Evolutionary conservation across 345 rosid species (phyloP), one percentile per base, ranked within the genome.

Genomic region (Arabis hirsuta): DNA sequence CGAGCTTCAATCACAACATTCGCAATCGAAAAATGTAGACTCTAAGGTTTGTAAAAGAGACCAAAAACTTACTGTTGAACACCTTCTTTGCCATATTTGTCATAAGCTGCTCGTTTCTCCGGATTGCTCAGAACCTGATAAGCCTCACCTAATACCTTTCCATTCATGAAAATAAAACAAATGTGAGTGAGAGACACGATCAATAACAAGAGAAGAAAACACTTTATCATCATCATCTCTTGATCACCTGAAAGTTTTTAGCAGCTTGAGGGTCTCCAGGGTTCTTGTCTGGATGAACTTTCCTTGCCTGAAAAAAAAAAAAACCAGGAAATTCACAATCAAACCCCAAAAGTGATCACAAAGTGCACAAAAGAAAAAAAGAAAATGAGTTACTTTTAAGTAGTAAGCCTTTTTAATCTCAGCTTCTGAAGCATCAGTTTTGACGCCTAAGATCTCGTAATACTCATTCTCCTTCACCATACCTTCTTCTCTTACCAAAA

Each of bases 231-330:
- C 24, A 55, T 16, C 27, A 34, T 4, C 31, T 29, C 14, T 10
- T 59, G 58, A 56, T 68, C 50, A 88, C 99, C 92, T 90, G 97
- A 80, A 96, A 96, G 67, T 90, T 96, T 74, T 73, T 84, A 3
- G 97, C 97, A 67, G 99, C 98, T 74, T 82, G 88, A 39, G 97
- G 92, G 76, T 88, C 98, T 22, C 86, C 88, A 29, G 83, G 95
- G 83, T 92, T 96, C 84, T 92, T 96, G 74, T 96, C 99, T 24
- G 99, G 99, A 72, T 96, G 98, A 68, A 96, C 98, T 77, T 77
- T 60, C 74, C 94, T 84, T 73, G 98, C 98, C 99, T 96, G 84
- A 64, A 48, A 19, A 63, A 20, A 41, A 42, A 12, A 1, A 58
- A 22, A 22, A 20, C 69, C 13, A 47, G 6, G 4, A 52, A 54